phyloP scores from a whole-genome alignment of 257 asterid species.

The Penstemon davidsonii region DNA sequence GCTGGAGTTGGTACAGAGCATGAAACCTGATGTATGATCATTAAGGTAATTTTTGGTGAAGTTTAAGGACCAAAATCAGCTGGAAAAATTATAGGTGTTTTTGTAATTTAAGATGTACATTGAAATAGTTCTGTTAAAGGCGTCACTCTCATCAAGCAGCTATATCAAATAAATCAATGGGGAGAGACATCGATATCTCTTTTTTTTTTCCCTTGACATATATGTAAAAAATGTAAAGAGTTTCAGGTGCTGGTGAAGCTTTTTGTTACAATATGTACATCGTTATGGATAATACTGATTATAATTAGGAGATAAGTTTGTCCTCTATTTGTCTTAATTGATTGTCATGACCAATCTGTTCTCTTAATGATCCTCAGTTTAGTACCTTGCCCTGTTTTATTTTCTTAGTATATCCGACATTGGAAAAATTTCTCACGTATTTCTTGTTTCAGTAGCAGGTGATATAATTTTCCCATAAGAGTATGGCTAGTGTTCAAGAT shows the following conservation, averaged over 20 bases:
- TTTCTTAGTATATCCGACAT: background rate
- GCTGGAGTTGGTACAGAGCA: background rate
- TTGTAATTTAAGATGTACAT: conserved; percentile 20
- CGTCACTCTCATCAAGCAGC: background rate
- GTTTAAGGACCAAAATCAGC: conserved; percentile 21
- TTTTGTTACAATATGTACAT: background rate
- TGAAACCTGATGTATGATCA: background rate
- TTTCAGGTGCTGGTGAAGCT: background rate
- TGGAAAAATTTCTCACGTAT: background rate
- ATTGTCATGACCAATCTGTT: background rate
- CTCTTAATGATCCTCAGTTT: background rate
- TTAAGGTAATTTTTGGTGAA: background rate
- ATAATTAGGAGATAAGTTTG: background rate
- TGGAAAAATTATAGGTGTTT: conserved; percentile 13
- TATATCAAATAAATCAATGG: background rate
- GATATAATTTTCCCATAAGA: conserved; percentile 33
- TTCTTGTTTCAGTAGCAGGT: background rate
- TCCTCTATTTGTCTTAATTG: background rate
- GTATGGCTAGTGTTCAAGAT: conserved; percentile 81
- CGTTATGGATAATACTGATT: background rate
- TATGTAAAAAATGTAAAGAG: background rate
- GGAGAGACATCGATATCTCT: background rate
- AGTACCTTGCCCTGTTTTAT: background rate
- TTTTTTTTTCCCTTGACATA: background rate
- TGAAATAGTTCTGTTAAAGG: conserved; percentile 18